Evolutionary conservation across 1,284 basidiomycete genomes (phyloP).

Genomic region (Cronartium quercuum): DNA sequence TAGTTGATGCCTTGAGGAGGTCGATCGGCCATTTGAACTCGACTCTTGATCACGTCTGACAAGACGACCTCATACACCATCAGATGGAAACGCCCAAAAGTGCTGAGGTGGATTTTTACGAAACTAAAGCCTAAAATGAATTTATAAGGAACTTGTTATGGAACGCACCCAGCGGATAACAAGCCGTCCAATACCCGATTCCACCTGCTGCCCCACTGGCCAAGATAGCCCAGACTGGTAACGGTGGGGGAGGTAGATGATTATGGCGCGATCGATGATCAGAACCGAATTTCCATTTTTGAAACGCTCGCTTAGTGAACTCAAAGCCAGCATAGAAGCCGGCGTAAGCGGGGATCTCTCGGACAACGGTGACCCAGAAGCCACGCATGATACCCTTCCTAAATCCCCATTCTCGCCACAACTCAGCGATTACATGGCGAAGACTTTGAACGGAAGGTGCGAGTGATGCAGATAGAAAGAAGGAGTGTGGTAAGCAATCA

Average conservation of each 20-base stretch:
- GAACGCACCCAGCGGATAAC: conserved; percentile 70
- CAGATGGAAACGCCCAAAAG: no score
- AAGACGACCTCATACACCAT: not conserved
- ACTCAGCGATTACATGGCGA: conserved; percentile 62
- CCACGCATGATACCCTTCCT: conserved; percentile 85
- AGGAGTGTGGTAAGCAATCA: not conserved
- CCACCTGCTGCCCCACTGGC: conserved; percentile 82
- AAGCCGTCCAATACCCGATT: conserved; percentile 86
- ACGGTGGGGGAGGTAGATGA: conserved; percentile 47
- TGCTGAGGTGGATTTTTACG: not conserved
- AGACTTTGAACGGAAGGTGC: conserved; percentile 12
- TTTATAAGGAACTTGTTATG: conserved; percentile 41
- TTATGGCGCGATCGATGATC: not conserved
- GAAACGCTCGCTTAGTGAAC: conserved; percentile 72
- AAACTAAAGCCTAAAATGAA: not conserved
- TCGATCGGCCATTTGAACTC: conserved; percentile 69
- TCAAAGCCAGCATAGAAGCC: conserved; percentile 76
- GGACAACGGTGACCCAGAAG: conserved; percentile 89
- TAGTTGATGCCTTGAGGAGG: conserved; percentile 74
- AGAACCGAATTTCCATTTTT: conserved; percentile 51
- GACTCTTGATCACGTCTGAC: conserved; percentile 81
- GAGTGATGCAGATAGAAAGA: conserved; percentile 52
- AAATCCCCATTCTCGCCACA: conserved; percentile 79
- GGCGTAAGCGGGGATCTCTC: conserved; percentile 92
- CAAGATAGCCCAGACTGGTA: conserved; percentile 84